Base-by-base conservation (phyloP, 306 rosid species). In the Ormosia emarginata region DNA sequence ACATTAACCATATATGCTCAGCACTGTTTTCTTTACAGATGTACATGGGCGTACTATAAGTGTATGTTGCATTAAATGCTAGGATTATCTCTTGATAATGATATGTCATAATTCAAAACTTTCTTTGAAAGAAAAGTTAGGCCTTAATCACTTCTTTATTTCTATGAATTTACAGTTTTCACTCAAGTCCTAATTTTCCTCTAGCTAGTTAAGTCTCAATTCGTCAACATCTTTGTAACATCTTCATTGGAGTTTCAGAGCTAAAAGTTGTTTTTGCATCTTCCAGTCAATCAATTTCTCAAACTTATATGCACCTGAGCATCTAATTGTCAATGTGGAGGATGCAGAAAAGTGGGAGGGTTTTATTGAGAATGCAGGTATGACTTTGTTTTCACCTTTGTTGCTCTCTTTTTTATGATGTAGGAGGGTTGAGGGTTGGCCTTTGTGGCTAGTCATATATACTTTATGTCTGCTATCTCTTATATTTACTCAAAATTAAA, bases 331-430 rank as follows among this genome's bases (percentile, higher is more conserved):
- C 80, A 95, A 95, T 36, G 98, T 95, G 58, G 82, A 83, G 79
- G 97, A 95, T 73, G 99, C 99, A 33, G 99, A 95, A 72, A 92
- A 90, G 85, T 95, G 98, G 99, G 99, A 95, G 90, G 86, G 89
- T 85, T 91, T 92, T 89, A 90, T 95, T 69, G 96, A 95, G 83
- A 95, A 95, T 85, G 99, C 99, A 74, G 99, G 99, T 93, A 83
- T 29, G 53, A 50, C 73, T 36, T 9, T 50, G 62, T 30, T 40
- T 58, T 81, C 47, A 69, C 67, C 49, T 86, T 34, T 24, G 24
- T 41, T 34, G 17, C 67, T 78, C n/a, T 14, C 7, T 3, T 67
- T 18, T 78, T 66, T 43, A 14, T 62, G 49, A 5, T 32, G 24
- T 24, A 24, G 24, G 24, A 24, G 24, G 24, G 24, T 24, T 24